phyloP scores from a whole-genome alignment of 306 rosid genomes.

The Citrullus colocynthis region DNA sequence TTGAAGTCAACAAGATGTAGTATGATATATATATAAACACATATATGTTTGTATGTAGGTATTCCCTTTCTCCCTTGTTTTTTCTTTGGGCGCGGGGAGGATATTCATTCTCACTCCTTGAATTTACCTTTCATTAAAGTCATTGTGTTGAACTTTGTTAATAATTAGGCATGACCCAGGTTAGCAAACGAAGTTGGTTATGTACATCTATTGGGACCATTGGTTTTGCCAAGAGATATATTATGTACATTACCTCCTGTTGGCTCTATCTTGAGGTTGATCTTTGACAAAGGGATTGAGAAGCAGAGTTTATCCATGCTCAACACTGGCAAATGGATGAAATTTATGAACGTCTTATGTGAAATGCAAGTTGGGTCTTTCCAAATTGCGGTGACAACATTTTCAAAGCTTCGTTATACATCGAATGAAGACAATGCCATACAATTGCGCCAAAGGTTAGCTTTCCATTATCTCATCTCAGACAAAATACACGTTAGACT shows the following conservation, averaged over 20 bases:
- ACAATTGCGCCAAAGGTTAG: slow-evolving; percentile 42
- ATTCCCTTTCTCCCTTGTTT: not conserved
- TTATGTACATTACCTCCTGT: slow-evolving; percentile 34
- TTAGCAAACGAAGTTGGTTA: slow-evolving; percentile 34
- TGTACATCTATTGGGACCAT: slow-evolving; percentile 30
- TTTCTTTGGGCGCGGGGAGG: not conserved
- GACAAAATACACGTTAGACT: not conserved
- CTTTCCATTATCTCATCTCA: not conserved
- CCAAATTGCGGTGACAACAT: slow-evolving; percentile 32
- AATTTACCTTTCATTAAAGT: not conserved
- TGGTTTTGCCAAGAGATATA: slow-evolving; percentile 28
- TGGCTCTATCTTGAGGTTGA: slow-evolving; percentile 49
- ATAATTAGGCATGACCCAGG: slow-evolving; percentile 25
- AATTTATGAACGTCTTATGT: slow-evolving; percentile 29
- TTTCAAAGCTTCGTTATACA: slow-evolving; percentile 35
- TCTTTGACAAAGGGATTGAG: slow-evolving; percentile 18
- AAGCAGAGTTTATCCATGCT: slow-evolving; percentile 15
- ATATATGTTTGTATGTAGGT: not conserved
- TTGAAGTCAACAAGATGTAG: not conserved
- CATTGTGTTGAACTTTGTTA: not conserved
- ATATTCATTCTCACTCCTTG: not conserved
- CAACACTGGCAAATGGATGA: slow-evolving; percentile 39
- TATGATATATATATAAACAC: not conserved
- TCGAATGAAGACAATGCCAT: slow-evolving; percentile 25
- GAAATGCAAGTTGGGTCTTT: slow-evolving; percentile 43